phyloP scores from a whole-genome alignment of 2,329 filamentous ascomycete species.

The Paraphoma sp. region DNA sequence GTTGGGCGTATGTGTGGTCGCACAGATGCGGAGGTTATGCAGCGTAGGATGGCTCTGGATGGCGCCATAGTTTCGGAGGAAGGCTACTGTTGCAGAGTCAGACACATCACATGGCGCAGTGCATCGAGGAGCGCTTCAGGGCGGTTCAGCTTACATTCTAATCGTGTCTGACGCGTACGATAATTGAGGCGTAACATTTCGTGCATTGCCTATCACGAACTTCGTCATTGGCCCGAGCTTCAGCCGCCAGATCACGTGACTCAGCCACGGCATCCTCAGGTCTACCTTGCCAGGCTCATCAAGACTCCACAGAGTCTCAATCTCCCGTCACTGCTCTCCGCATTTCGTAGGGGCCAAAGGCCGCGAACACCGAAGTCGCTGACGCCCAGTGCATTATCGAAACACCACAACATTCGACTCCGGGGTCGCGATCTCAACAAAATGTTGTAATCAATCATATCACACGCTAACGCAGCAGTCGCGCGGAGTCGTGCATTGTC shows the following conservation, averaged over 20 bases:
- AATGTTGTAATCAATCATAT: conserved; percentile 14
- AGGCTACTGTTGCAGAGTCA: conserved; percentile 10
- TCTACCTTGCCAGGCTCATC: not conserved
- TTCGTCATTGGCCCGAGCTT: conserved; percentile 42
- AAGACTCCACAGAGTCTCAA: not conserved
- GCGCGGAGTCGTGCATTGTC: conserved; percentile 10
- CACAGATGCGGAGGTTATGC: conserved; percentile 24
- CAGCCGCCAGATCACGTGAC: conserved; percentile 38
- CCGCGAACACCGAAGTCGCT: not conserved
- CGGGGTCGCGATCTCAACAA: conserved; percentile 25
- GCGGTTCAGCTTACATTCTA: conserved; percentile 1
- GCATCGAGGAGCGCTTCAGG: not conserved
- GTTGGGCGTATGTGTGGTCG: conserved; percentile 25
- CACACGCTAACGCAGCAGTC: conserved; percentile 5
- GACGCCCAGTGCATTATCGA: not conserved
- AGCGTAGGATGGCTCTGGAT: conserved; percentile 39
- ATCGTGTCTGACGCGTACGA: conserved; percentile 12
- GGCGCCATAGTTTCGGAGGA: conserved; percentile 38
- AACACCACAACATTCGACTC: conserved; percentile 4
- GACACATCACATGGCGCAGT: conserved; percentile 12
- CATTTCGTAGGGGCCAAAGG: not conserved
- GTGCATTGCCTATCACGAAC: conserved; percentile 17
- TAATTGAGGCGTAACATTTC: conserved; percentile 18
- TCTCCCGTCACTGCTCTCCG: no score
- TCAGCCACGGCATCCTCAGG: conserved; percentile 12